A percentile compares a stretch with the other conserved stretches of the same genome.
Evolutionary conservation across 129 eudicot species (phyloP).

Genomic region (Chrysanthemum seticuspe): DNA sequence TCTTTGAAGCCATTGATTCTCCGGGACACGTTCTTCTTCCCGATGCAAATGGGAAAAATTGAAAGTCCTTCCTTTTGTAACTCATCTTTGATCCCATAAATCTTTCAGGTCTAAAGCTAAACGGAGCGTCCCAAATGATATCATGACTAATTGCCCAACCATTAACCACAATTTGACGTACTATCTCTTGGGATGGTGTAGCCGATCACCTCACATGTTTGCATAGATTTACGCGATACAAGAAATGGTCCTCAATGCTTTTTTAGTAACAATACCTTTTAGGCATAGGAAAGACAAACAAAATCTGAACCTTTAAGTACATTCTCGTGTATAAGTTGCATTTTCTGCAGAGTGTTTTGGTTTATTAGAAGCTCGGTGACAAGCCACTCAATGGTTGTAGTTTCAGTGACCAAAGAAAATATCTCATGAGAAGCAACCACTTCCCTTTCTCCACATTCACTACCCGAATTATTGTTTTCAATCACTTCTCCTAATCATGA

Average conservation of each 20-base stretch:
- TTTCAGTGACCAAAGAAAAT: background rate
- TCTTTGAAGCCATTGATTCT: conserved; percentile 20
- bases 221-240: background rate
- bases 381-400: conserved; percentile 8
- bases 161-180: too few relatives aligned
- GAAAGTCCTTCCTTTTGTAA: conserved; percentile 15
- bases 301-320: background rate
- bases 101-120: conserved; percentile 11
- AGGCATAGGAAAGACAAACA: background rate
- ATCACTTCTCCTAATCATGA: too few relatives aligned
- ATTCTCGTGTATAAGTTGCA: background rate
- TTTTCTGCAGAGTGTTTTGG: conserved; percentile 11
- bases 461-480: too few relatives aligned
- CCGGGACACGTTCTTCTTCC: conserved; percentile 17
- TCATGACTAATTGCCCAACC: conserved; percentile 48
- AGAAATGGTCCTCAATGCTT: background rate
- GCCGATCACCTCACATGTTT: conserved; percentile 20
- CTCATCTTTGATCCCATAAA: conserved; percentile 14
- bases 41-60: conserved; percentile 17
- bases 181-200: conserved; percentile 32
- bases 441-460: too few relatives aligned
- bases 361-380: conserved; percentile 11
- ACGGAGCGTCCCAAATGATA: conserved; percentile 18
- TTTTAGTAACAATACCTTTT: background rate
- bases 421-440: background rate